Evolutionary conservation across 2,329 filamentous ascomycete species (phyloP).

Genomic region (Aspergillus sp.): DNA sequence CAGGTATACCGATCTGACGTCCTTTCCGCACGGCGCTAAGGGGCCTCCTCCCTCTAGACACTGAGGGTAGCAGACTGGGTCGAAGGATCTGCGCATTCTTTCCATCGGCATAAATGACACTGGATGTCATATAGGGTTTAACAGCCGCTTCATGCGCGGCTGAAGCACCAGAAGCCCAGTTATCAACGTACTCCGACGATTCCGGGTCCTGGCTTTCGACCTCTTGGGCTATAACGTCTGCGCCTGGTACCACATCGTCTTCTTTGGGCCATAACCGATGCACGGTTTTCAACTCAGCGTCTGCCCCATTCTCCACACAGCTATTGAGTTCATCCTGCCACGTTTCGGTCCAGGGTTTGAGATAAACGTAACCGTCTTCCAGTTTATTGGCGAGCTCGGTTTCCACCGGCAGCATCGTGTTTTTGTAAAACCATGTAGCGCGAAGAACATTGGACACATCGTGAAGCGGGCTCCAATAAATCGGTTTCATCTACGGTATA

Average conservation of each 20-base stretch:
- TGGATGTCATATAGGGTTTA: conserved; percentile 69
- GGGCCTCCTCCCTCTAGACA: conserved; percentile 78
- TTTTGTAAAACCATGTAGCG: conserved; percentile 96
- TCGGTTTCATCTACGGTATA: conserved; percentile 75
- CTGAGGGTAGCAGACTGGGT: conserved; percentile 79
- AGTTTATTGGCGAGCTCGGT: conserved; percentile 84
- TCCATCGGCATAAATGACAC: conserved; percentile 82
- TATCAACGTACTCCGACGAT: conserved; percentile 30
- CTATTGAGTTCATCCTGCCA: conserved; percentile 90
- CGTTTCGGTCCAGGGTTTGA: conserved; percentile 85
- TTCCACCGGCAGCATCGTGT: conserved; percentile 89
- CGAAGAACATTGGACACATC: conserved; percentile 80
- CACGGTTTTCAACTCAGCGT: conserved; percentile 87
- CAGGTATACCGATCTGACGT: conserved; percentile 75
- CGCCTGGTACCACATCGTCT: conserved; percentile 34
- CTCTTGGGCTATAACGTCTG: conserved; percentile 29
- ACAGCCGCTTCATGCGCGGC: conserved; percentile 46
- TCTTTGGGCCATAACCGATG: conserved; percentile 77
- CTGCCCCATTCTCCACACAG: conserved; percentile 83
- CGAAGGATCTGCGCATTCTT: conserved; percentile 80
- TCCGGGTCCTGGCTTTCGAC: conserved; percentile 5
- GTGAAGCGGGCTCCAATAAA: conserved; percentile 95
- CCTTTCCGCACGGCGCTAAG: conserved; percentile 83
- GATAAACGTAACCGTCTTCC: conserved; percentile 83
- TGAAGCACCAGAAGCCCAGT: conserved; percentile 42